Evolutionary conservation across 257 asterid genomes (phyloP).

Genomic region (Ehretia macrophylla): DNA sequence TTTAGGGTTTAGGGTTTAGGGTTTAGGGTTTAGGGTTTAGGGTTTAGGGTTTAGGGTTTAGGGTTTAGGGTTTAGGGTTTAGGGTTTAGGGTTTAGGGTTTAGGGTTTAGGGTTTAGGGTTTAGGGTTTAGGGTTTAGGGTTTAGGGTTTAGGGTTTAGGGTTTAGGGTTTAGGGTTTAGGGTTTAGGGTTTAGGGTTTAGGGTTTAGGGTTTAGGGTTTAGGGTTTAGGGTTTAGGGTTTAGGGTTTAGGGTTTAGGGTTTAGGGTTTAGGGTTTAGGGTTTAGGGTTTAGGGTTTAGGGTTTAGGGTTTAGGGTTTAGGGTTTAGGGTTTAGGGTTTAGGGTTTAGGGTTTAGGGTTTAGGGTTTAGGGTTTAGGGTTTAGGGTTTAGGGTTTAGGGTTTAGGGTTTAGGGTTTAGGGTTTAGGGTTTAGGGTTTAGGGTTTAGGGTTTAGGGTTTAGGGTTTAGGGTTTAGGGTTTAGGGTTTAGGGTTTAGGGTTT

Average conservation of each 20-base stretch:
- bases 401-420: too few species aligned
- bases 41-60: constrained; percentile 5
- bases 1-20: constrained; percentile 2
- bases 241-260: constrained; percentile 5
- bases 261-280: constrained; percentile 5
- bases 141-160: not conserved
- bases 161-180: not conserved
- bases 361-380: too few species aligned
- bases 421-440: too few species aligned
- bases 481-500: too few species aligned
- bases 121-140: not conserved
- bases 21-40: constrained; percentile 2
- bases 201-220: constrained; percentile 4
- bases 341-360: too few species aligned
- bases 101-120: constrained; percentile 1
- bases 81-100: constrained; percentile 5
- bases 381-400: too few species aligned
- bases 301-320: too few species aligned
- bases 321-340: too few species aligned
- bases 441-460: too few species aligned
- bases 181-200: not conserved
- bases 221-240: constrained; percentile 5
- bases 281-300: too few species aligned
- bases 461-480: too few species aligned
- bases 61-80: constrained; percentile 5